Evolutionary conservation across 495 filamentous ascomycete species (phyloP).

Genomic region (Penicillium lividum): DNA sequence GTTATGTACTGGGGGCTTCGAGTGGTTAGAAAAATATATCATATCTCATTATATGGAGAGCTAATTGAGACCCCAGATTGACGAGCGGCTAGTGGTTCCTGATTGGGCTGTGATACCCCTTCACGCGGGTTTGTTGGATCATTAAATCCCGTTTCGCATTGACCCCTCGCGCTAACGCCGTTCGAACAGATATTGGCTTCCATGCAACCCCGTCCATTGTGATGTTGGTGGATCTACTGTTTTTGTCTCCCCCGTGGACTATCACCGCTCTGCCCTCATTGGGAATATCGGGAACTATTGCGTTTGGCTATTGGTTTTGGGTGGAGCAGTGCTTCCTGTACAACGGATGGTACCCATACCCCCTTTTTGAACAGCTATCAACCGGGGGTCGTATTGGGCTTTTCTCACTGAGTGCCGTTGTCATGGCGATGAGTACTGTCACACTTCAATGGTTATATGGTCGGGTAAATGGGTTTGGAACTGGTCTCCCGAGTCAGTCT

Average conservation of each 20-base stretch:
- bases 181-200: conserved; percentile 66
- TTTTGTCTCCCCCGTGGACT: conserved; percentile 82
- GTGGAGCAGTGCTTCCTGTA: conserved; percentile 73
- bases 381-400: conserved; percentile 63
- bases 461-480: conserved; percentile 64
- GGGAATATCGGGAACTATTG: conserved; percentile 61
- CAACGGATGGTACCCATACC: conserved; percentile 91
- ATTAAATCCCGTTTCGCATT: background rate
- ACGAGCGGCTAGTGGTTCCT: conserved; percentile 61
- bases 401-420: conserved; percentile 65
- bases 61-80: conserved; percentile 50
- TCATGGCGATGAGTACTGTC: conserved; percentile 71
- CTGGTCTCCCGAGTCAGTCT: conserved; percentile 22
- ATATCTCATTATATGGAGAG: background rate
- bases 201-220: conserved; percentile 76
- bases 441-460: conserved; percentile 68
- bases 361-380: conserved; percentile 67
- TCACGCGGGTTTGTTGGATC: conserved; percentile 38
- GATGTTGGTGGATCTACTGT: conserved; percentile 68
- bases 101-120: conserved; percentile 46
- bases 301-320: conserved; percentile 85
- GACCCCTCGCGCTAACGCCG: conserved; percentile 8
- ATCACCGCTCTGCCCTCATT: conserved; percentile 61
- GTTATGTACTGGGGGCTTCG: conserved; percentile 83
- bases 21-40: conserved; percentile 21